These are phyloP conservation scores for Nepenthes gracilis DNA, from an alignment of 148 eudicot species.

Conservation along the genomic window DNA sequence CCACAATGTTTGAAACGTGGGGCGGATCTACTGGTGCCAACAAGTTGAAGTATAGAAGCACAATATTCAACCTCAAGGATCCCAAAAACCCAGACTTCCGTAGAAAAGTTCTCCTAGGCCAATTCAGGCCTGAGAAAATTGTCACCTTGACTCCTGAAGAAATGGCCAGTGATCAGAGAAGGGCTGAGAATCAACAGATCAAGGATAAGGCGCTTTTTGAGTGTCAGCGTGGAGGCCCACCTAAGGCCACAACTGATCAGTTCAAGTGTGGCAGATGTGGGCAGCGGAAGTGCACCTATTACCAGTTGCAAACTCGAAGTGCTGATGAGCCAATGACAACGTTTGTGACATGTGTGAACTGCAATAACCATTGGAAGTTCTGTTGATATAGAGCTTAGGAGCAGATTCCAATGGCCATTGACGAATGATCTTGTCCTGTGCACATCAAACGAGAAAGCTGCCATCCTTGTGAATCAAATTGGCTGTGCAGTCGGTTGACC, in stretches of 20 bases:
- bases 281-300: conserved; percentile 48
- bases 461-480: too few species aligned
- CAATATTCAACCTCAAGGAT: conserved; percentile 54
- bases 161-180: conserved; percentile 60
- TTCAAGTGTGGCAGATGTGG: conserved; percentile 62
- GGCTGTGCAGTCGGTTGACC: too few species aligned
- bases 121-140: conserved; percentile 35
- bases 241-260: conserved; percentile 55
- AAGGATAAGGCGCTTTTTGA: conserved; percentile 48
- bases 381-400: conserved; percentile 13
- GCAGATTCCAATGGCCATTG: too few species aligned
- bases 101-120: conserved; percentile 46
- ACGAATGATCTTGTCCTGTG: too few species aligned
- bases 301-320: conserved; percentile 64
- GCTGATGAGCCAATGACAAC: conserved; percentile 82
- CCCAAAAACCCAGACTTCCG: conserved; percentile 53
- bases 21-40: conserved; percentile 51
- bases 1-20: conserved; percentile 52
- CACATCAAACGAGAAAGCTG: too few species aligned
- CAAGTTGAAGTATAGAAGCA: conserved; percentile 49
- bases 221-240: conserved; percentile 45
- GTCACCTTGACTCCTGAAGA: conserved; percentile 32
- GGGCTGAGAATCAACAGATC: conserved; percentile 37
- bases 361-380: conserved; percentile 72
- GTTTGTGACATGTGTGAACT: conserved; percentile 63